phyloP scores from a whole-genome alignment of 1,139 yeast genomes.

The Debaryomyces sp. region DNA sequence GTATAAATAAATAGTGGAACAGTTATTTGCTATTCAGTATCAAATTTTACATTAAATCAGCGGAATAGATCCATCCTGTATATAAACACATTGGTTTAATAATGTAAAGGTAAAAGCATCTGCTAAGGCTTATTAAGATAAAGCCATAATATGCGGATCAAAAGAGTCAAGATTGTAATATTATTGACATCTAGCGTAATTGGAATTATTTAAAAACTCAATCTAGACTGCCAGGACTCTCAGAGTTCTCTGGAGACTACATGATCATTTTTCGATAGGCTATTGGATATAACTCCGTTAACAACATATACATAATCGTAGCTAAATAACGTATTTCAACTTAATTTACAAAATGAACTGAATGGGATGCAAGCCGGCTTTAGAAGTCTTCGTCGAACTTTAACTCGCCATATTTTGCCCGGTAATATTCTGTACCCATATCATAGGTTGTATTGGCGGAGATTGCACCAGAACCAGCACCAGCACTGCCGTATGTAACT shows the following conservation, averaged over 20 bases:
- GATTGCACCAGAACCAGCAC: background rate
- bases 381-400: conserved; percentile 51
- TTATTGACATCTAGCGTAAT: too few species aligned
- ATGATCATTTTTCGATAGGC: background rate
- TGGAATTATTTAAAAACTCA: too few species aligned
- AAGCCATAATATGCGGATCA: too few species aligned
- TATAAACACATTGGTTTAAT: background rate
- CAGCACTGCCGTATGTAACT: conserved; percentile 10
- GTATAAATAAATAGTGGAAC: background rate
- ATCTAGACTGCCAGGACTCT: too few species aligned
- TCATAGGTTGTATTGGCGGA: background rate
- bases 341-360: conserved; percentile 1
- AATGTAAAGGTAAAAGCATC: background rate
- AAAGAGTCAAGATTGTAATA: too few species aligned
- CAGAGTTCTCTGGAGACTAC: background rate
- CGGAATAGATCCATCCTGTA: background rate
- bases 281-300: background rate
- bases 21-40: background rate
- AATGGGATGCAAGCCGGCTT: background rate
- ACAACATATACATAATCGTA: background rate
- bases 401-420: conserved; percentile 44
- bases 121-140: background rate
- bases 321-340: background rate
- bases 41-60: background rate
- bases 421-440: conserved; percentile 20